phyloP scores from a whole-genome alignment of 495 filamentous ascomycete species.

The Tuber melanosporum region DNA sequence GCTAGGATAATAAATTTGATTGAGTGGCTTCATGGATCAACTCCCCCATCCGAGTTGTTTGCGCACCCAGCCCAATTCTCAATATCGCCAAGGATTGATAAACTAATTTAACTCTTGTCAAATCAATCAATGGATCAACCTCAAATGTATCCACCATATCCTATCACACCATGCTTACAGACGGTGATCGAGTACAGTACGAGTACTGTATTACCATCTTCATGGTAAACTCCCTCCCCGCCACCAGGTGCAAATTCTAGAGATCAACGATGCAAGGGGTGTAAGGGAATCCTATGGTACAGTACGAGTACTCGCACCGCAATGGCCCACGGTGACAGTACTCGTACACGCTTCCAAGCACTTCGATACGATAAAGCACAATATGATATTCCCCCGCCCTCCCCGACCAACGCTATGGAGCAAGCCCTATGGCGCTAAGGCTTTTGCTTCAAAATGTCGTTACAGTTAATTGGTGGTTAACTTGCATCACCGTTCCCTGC shows the following conservation, averaged over 20 bases:
- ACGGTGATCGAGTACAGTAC: background rate
- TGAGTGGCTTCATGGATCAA: too few relatives aligned
- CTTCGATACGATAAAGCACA: background rate
- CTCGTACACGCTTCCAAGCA: background rate
- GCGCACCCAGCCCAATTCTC: background rate
- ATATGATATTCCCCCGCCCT: too few relatives aligned
- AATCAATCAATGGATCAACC: background rate
- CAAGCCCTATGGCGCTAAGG: too few relatives aligned
- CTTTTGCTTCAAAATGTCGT: too few relatives aligned
- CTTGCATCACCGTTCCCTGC: too few relatives aligned
- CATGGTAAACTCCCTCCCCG: too few relatives aligned
- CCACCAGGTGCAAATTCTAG: background rate
- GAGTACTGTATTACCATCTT: too few relatives aligned
- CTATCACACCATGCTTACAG: background rate
- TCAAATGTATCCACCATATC: background rate
- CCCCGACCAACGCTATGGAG: too few relatives aligned
- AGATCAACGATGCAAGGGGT: background rate
- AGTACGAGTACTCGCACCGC: background rate
- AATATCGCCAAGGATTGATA: background rate
- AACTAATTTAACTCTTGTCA: background rate
- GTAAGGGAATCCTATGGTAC: background rate
- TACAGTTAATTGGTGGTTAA: too few relatives aligned
- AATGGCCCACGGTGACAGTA: too few relatives aligned
- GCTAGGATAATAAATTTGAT: too few relatives aligned
- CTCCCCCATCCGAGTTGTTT: too few relatives aligned